These are phyloP conservation scores for Saccharomyces hybrid DNA, from an alignment of 1,139 yeast genomes.

Conservation along the genomic window DNA sequence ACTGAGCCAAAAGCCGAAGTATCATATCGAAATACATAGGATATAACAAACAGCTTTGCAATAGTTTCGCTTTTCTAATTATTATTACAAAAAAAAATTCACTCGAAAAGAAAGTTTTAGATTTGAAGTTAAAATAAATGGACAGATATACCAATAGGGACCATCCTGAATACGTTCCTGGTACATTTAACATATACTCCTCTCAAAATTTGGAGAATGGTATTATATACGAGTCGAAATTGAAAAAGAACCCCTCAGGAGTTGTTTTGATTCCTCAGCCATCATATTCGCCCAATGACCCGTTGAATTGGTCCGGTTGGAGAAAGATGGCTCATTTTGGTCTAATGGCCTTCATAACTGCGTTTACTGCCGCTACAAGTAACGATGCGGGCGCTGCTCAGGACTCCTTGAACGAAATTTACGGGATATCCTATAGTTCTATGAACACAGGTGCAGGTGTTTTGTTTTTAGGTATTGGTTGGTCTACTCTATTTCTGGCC, in stretches of 20 bases:
- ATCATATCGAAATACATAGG: neutral
- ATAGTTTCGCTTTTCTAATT: neutral
- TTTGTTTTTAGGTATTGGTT: slow-evolving; percentile 66
- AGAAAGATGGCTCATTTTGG: slow-evolving; percentile 57
- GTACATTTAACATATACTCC: slow-evolving; percentile 49
- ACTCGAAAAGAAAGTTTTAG: neutral
- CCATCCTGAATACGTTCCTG: slow-evolving; percentile 54
- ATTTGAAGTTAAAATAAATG: slow-evolving; percentile 24
- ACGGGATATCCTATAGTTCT: slow-evolving; percentile 60
- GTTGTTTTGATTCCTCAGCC: slow-evolving; percentile 68
- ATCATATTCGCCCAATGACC: slow-evolving; percentile 68
- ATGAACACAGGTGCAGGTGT: slow-evolving; percentile 88
- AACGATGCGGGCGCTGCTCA: slow-evolving; percentile 80
- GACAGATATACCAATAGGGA: slow-evolving; percentile 39
- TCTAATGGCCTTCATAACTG: slow-evolving; percentile 63
- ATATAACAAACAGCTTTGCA: neutral
- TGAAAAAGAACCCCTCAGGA: slow-evolving; percentile 47
- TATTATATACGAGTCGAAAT: slow-evolving; percentile 39
- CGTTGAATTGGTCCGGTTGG: slow-evolving; percentile 52
- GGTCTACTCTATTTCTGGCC: slow-evolving; percentile 60
- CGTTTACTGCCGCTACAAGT: slow-evolving; percentile 77
- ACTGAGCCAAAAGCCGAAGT: neutral
- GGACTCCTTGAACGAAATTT: slow-evolving; percentile 55
- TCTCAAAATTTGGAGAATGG: slow-evolving; percentile 31
- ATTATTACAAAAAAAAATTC: neutral